Conservation (phyloP, 495 filamentous ascomycete genomes). For the Lepidopterella palustris region DNA sequence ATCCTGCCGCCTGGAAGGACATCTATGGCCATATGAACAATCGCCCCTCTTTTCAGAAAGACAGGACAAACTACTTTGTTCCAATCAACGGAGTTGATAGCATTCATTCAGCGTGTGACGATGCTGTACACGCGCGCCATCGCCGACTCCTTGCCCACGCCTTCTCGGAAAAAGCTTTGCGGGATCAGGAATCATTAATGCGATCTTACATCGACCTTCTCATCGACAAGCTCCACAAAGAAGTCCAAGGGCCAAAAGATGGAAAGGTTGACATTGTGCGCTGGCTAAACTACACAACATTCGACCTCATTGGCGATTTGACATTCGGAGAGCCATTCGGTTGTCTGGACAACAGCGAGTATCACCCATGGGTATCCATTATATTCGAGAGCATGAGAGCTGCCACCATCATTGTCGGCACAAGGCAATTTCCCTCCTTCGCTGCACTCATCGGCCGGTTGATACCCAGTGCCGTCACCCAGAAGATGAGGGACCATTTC, state of each 20-base stretch:
- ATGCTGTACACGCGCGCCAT: conserved; percentile 12
- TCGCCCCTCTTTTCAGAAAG: conserved; percentile 1
- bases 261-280: conserved; percentile 4
- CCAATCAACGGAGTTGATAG: neutral
- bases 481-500: conserved; percentile 3
- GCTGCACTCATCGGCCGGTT: neutral
- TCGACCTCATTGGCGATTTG: conserved; percentile 25
- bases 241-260: neutral
- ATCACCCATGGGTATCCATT: conserved; percentile 10
- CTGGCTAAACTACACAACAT: conserved; percentile 23
- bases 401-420: neutral
- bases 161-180: conserved; percentile 20
- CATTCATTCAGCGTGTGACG: conserved; percentile 3
- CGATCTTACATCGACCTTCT: conserved; percentile 12
- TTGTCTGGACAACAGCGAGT: conserved; percentile 8
- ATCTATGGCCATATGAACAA: conserved; percentile 6
- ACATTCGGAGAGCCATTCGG: conserved; percentile 21
- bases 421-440: neutral
- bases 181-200: conserved; percentile 14
- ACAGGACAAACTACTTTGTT: conserved; percentile 8
- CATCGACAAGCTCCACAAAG: conserved; percentile 8
- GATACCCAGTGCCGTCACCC: conserved; percentile 1
- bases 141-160: conserved; percentile 14
- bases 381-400: conserved; percentile 11
- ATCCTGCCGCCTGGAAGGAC: conserved; percentile 15